Evolutionary conservation across 2,329 filamentous ascomycete species (phyloP).

Genomic region (Diaporthe longicolla): DNA sequence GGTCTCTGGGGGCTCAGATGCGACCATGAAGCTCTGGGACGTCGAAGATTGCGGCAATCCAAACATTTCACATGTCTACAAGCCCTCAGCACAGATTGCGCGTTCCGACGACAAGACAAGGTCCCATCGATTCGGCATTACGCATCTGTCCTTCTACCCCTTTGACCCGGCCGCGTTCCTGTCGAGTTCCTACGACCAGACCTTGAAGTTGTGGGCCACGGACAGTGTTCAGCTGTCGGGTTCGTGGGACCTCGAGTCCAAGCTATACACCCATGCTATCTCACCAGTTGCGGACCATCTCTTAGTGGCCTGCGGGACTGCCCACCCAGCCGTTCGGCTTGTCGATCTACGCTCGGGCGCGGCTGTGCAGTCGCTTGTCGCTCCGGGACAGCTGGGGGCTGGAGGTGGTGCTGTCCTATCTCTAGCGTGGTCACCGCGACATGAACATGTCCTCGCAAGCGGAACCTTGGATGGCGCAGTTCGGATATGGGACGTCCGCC

Average conservation of each 20-base stretch:
- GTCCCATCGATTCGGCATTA: slow-evolving; percentile 79
- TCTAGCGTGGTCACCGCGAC: slow-evolving; percentile 84
- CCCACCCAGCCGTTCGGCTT: slow-evolving; percentile 85
- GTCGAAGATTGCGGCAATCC: slow-evolving; percentile 73
- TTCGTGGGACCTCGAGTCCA: slow-evolving; percentile 76
- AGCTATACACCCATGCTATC: slow-evolving; percentile 82
- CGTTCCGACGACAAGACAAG: slow-evolving; percentile 53
- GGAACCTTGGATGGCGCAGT: slow-evolving; percentile 88
- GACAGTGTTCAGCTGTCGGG: slow-evolving; percentile 72
- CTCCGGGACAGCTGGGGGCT: slow-evolving; percentile 62
- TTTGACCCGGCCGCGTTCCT: slow-evolving; percentile 84
- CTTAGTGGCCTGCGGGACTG: slow-evolving; percentile 89
- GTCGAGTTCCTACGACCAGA: slow-evolving; percentile 83
- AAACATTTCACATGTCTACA: slow-evolving; percentile 63
- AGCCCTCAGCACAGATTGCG: slow-evolving; percentile 66
- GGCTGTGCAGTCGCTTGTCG: slow-evolving; percentile 78
- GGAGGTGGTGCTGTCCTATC: slow-evolving; percentile 74
- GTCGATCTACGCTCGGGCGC: slow-evolving; percentile 89
- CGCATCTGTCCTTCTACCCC: slow-evolving; percentile 82
- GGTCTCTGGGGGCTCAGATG: slow-evolving; percentile 88
- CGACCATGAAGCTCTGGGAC: slow-evolving; percentile 89
- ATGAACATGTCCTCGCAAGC: slow-evolving; percentile 85
- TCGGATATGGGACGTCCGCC: slow-evolving; percentile 88
- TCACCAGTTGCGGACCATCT: slow-evolving; percentile 81
- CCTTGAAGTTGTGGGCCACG: slow-evolving; percentile 81